Evolutionary conservation across 2,329 filamentous ascomycete species (phyloP).

Genomic region (Monilinia fructicola): DNA sequence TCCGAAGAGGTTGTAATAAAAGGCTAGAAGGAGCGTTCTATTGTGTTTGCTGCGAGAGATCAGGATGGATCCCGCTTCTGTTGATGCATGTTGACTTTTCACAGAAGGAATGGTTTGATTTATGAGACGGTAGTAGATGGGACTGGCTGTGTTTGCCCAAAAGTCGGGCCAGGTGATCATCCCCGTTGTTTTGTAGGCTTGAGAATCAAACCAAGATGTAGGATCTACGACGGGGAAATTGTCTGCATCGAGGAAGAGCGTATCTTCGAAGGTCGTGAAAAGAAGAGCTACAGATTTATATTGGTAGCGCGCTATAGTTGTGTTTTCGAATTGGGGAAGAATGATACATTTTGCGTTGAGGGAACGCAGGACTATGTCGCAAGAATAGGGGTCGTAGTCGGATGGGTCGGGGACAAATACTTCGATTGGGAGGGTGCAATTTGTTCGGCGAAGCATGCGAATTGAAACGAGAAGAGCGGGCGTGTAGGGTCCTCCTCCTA

Average conservation of each 20-base stretch:
- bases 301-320: slow-evolving; percentile 46
- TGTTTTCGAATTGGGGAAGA: slow-evolving; percentile 40
- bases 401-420: slow-evolving; percentile 43
- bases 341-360: slow-evolving; percentile 45
- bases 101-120: slow-evolving; percentile 13
- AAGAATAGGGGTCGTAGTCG: slow-evolving; percentile 44
- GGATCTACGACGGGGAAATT: slow-evolving; percentile 47
- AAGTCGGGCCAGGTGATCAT: slow-evolving; percentile 51
- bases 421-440: slow-evolving; percentile 43
- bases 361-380: slow-evolving; percentile 42
- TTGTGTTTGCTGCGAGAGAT: slow-evolving; percentile 13
- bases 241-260: slow-evolving; percentile 51
- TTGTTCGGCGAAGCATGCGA: slow-evolving; percentile 45
- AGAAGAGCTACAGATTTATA: slow-evolving; percentile 51
- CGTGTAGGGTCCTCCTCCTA: slow-evolving; percentile 42
- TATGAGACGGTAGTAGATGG: slow-evolving; percentile 44
- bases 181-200: slow-evolving; percentile 45
- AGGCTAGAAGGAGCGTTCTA: slow-evolving; percentile 17
- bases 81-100: slow-evolving; percentile 17
- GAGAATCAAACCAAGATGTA: slow-evolving; percentile 43
- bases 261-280: slow-evolving; percentile 50
- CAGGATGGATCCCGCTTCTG: slow-evolving; percentile 21
- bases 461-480: slow-evolving; percentile 44
- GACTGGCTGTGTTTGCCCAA: slow-evolving; percentile 45
- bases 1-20: slow-evolving; percentile 23